Percentiles rank a stretch among this genome's conserved stretches.
Evolutionary conservation across 2,329 filamentous ascomycete species (phyloP).

Genomic region (Ophiocordyceps camponoti-saundersi): DNA sequence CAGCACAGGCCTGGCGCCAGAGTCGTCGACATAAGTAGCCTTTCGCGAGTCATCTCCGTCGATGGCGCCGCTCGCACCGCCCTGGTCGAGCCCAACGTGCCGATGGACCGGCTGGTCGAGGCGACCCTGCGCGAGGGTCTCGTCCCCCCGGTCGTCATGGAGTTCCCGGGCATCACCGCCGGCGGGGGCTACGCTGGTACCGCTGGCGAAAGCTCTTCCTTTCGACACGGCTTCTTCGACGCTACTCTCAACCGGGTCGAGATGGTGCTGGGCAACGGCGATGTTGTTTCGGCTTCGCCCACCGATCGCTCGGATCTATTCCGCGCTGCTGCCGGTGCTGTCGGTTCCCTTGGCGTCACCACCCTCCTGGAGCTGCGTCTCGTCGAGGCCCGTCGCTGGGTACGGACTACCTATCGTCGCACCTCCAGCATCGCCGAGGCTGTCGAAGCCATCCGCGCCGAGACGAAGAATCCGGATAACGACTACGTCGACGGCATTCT

Average conservation of each 20-base stretch:
- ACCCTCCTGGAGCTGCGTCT: constrained; percentile 50
- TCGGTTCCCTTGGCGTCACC: constrained; percentile 51
- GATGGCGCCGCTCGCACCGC: constrained; percentile 37
- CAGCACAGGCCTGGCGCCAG: constrained; percentile 12
- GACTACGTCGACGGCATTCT: constrained; percentile 65
- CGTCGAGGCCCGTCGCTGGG: constrained; percentile 40
- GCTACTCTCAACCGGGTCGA: constrained; percentile 45
- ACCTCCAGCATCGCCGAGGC: constrained; percentile 29
- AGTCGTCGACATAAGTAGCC: constrained; percentile 44
- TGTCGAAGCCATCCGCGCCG: constrained; percentile 29
- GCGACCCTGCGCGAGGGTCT: constrained; percentile 47
- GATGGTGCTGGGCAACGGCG: constrained; percentile 52
- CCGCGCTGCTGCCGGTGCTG: constrained; percentile 45
- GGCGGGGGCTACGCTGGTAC: constrained; percentile 57
- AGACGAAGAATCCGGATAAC: constrained; percentile 24
- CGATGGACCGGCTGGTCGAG: constrained; percentile 56
- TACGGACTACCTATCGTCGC: constrained; percentile 45
- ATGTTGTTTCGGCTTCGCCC: constrained; percentile 36
- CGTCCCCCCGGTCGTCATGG: constrained; percentile 57
- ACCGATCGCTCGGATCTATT: constrained; percentile 38
- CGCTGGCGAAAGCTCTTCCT: constrained; percentile 53
- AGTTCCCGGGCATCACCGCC: constrained; percentile 60
- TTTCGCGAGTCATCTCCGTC: constrained; percentile 47
- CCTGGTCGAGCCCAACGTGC: constrained; percentile 59
- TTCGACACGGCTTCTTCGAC: constrained; percentile 57